These are phyloP conservation scores for Geotrichum phurueaensis DNA, from an alignment of 1,139 yeast genomes.

Conservation along the genomic window DNA sequence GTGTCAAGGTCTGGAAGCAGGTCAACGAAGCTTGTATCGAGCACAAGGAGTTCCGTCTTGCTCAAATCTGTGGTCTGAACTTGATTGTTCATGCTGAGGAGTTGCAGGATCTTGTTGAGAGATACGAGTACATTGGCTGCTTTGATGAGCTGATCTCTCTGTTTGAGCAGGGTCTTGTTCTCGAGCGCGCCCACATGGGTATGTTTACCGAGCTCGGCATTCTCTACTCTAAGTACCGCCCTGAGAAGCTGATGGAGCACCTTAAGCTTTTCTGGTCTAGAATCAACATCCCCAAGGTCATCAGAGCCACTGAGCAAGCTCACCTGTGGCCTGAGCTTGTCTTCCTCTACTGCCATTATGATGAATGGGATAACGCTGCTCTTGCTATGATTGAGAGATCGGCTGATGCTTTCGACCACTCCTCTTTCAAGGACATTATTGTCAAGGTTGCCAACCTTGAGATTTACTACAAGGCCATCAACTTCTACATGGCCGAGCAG, in stretches of 20 bases:
- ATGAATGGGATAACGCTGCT: conserved; percentile 99
- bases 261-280: conserved; percentile 97
- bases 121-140: conserved; percentile 86
- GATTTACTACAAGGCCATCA: conserved; percentile 94
- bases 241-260: conserved; percentile 92
- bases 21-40: conserved; percentile 96
- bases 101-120: conserved; percentile 77
- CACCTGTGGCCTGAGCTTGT: conserved; percentile 96
- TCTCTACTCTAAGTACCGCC: conserved; percentile 82
- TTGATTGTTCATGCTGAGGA: conserved; percentile 97
- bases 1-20: conserved; percentile 92
- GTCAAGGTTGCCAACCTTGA: conserved; percentile 95
- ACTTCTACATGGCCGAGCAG: conserved; percentile 86
- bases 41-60: conserved; percentile 89
- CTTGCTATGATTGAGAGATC: conserved; percentile 96
- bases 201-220: conserved; percentile 97
- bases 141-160: conserved; percentile 85
- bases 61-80: conserved; percentile 97
- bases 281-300: conserved; percentile 94
- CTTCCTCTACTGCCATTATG: conserved; percentile 94
- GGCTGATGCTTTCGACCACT: conserved; percentile 88
- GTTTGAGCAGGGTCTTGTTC: conserved; percentile 91
- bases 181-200: conserved; percentile 99
- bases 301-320: conserved; percentile 86
- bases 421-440: conserved; percentile 86